These are phyloP conservation scores for Podosphaera aphanis DNA, from an alignment of 2,329 filamentous ascomycete genomes.

Conservation along the genomic window DNA sequence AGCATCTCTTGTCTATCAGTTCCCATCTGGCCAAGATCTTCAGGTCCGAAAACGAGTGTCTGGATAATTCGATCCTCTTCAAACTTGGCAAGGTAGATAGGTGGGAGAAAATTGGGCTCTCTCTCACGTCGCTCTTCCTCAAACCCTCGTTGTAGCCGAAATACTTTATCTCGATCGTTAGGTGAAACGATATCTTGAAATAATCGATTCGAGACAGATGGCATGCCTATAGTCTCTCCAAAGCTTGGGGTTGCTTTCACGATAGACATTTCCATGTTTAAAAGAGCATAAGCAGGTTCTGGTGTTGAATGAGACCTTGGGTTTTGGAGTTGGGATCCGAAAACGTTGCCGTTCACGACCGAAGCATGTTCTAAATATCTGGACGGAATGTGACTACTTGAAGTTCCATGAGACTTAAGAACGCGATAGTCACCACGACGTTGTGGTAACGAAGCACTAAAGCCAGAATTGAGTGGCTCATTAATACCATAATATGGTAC, in stretches of 20 bases:
- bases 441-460: conserved; percentile 21
- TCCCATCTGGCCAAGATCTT: conserved; percentile 28
- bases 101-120: conserved; percentile 37
- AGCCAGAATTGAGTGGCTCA: conserved; percentile 20
- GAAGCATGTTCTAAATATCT: conserved; percentile 28
- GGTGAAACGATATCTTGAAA: conserved; percentile 30
- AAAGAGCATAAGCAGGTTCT: conserved; percentile 30
- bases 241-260: conserved; percentile 32
- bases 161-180: conserved; percentile 28
- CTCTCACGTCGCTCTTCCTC: conserved; percentile 30
- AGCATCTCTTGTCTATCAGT: conserved; percentile 31
- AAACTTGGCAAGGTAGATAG: conserved; percentile 29
- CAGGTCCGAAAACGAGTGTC: conserved; percentile 27
- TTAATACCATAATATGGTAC: conserved; percentile 25
- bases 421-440: conserved; percentile 26
- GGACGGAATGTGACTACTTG: conserved; percentile 22
- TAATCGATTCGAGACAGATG: conserved; percentile 23
- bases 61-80: conserved; percentile 32
- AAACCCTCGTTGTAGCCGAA: conserved; percentile 26
- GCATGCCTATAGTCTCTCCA: conserved; percentile 27
- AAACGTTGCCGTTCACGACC: conserved; percentile 26
- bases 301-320: conserved; percentile 16
- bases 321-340: conserved; percentile 15
- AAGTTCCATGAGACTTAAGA: conserved; percentile 26
- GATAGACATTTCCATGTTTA: conserved; percentile 34